Evolutionary conservation across 495 filamentous ascomycete species (phyloP).

Genomic region (Aspergillus homomorphus): DNA sequence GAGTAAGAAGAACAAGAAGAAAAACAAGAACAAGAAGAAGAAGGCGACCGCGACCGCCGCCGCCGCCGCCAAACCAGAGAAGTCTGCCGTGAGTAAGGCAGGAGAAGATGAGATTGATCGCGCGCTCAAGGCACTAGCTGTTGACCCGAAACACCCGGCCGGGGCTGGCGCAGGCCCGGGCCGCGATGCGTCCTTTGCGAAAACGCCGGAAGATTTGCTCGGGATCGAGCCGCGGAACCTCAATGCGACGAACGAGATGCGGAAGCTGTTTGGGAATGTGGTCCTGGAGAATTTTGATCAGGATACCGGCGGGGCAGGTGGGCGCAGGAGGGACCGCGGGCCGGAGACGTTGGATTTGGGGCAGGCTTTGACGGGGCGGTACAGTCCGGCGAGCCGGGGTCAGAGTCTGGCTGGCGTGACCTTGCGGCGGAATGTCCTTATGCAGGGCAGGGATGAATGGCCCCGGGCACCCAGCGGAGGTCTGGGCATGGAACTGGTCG

Average conservation of each 20-base stretch:
- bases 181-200: constrained; percentile 45
- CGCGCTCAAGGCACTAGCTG: constrained; percentile 64
- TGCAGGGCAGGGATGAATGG: constrained; percentile 91
- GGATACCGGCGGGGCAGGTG: constrained; percentile 47
- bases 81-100: constrained; percentile 22
- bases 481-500: constrained; percentile 75
- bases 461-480: constrained; percentile 76
- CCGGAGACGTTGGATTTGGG: constrained; percentile 64
- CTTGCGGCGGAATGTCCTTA: constrained; percentile 73
- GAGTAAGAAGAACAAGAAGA: constrained; percentile 43
- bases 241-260: constrained; percentile 91
- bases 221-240: constrained; percentile 74
- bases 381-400: constrained; percentile 53
- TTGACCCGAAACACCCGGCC: constrained; percentile 25
- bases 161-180: constrained; percentile 26
- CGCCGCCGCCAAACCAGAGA: constrained; percentile 8
- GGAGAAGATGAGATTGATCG: constrained; percentile 77
- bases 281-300: constrained; percentile 63
- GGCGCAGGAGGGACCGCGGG: constrained; percentile 49
- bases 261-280: constrained; percentile 80
- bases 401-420: constrained; percentile 66
- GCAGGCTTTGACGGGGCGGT: constrained; percentile 61
- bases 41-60: constrained; percentile 26
- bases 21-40: constrained; percentile 51
- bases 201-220: constrained; percentile 55